Evolutionary conservation across 2,329 filamentous ascomycete genomes (phyloP).

Genomic region (Fusarium sacchari): DNA sequence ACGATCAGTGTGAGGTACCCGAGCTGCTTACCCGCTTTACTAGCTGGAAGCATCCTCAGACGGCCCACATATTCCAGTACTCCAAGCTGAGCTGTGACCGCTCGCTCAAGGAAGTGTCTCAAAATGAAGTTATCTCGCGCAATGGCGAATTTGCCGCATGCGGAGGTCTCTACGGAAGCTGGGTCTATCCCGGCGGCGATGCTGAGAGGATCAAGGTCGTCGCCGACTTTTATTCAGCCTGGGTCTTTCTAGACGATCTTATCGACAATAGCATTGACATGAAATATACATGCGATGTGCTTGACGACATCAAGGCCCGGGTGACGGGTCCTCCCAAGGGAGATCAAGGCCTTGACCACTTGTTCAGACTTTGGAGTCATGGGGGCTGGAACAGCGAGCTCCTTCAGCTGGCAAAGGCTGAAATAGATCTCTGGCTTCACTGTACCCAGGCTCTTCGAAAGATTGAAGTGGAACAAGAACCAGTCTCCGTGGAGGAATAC

Average conservation of each 20-base stretch:
- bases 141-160: not conserved
- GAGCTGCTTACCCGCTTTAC: not conserved
- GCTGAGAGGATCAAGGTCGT: not conserved
- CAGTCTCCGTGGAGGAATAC: not conserved
- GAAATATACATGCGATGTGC: not conserved
- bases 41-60: not conserved
- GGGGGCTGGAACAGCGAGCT: not conserved
- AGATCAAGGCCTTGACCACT: not conserved
- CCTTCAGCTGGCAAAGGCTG: not conserved
- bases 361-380: not conserved
- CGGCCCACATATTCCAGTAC: not conserved
- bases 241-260: not conserved
- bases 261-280: conserved; percentile 1
- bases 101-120: not conserved
- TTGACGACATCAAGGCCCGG: not conserved
- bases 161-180: not conserved
- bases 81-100: not conserved
- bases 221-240: not conserved
- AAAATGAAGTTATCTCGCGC: not conserved
- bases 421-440: not conserved
- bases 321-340: not conserved
- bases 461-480: not conserved
- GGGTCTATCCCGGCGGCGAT: not conserved
- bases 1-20: not conserved
- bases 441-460: not conserved